Base-by-base conservation (phyloP, 202 grass and related monocot species). In the Schoenoplectus triqueter region DNA sequence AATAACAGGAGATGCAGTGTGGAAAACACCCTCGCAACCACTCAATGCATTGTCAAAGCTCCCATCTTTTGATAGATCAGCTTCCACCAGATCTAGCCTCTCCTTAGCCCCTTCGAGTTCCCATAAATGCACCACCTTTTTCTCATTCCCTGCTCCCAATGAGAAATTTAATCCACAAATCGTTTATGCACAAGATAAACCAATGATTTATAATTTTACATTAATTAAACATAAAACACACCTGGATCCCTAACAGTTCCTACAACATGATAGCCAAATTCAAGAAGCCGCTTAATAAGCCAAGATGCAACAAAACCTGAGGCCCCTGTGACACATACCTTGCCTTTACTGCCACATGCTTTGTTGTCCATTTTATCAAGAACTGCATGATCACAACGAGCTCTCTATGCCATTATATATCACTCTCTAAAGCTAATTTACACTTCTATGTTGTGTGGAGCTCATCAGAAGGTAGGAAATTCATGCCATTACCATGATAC, bases 171-270 rank as follows among this genome's bases (percentile, higher is more conserved):
- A 51, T 82, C 44, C 44, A 40, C 61, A 45, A 60, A 13, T 78
- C 14, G 0, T 55, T 46, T 65, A 40, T 82, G 45, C 21, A 64
- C 80, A 2, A 15, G 61, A 66, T 66, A 54, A 68, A 67, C 7
- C 48, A 68, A 50, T n/a, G 15, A 52, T 82, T 68, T 66, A 13
- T 17, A 31, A 31, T 31, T 31, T 31, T 31, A 31, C 31, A 31
- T 31, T 31, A 31, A 82, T 66, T 82, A 64, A 65, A 67, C 46
- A 82, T 50, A 50, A 64, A 9, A 15, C 62, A 17, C 81, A 95
- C 91, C 90, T 93, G 92, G 86, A 73, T 97, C 88, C 88, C 92
- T 90, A 41, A 92, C 91, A 48, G 95, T 97, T 84, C 95, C 95
- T 1, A 90, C 67, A 44, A 95, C 92, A 87, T 90, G 86, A 87